Conservation (phyloP, 1,284 basidiomycete genomes). For the Fomitiporia mediterranea region DNA sequence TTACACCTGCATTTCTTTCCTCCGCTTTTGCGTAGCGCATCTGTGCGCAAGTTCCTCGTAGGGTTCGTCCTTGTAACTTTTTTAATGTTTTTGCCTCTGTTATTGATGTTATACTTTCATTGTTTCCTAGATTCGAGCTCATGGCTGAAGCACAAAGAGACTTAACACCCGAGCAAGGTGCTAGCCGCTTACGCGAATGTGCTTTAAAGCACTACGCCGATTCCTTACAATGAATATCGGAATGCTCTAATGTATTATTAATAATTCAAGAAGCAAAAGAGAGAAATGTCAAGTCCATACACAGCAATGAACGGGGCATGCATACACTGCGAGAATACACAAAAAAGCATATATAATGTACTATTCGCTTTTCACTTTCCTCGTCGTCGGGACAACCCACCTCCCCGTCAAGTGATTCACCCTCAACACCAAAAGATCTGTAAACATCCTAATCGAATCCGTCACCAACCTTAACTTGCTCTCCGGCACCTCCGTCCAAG, state of each 20-base stretch:
- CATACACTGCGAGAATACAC: not conserved
- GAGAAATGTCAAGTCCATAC: too few species aligned
- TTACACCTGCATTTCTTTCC: conserved; percentile 90
- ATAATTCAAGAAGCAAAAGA: too few species aligned
- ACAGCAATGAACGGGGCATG: not conserved
- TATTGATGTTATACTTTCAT: not conserved
- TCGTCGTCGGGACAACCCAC: conserved; percentile 15
- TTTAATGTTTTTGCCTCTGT: too few species aligned
- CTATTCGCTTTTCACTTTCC: conserved; percentile 8
- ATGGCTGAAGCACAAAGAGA: conserved; percentile 92
- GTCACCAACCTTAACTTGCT: conserved; percentile 85
- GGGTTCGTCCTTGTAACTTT: conserved; percentile 49
- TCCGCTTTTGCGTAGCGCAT: conserved; percentile 79
- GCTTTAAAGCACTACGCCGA: conserved; percentile 23
- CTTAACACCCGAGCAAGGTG: conserved; percentile 88
- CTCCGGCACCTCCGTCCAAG: conserved; percentile 90
- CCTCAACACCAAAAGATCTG: conserved; percentile 80
- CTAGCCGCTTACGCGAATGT: conserved; percentile 53
- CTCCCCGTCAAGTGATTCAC: conserved; percentile 45
- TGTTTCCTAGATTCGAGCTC: conserved; percentile 69
- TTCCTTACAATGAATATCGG: not conserved
- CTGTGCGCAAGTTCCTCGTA: conserved; percentile 86
- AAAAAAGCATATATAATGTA: conserved; percentile 2
- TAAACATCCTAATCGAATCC: conserved; percentile 84
- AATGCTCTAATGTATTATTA: too few species aligned